phyloP scores from a whole-genome alignment of 2,329 filamentous ascomycete genomes.

The Aspergillus sp. region DNA sequence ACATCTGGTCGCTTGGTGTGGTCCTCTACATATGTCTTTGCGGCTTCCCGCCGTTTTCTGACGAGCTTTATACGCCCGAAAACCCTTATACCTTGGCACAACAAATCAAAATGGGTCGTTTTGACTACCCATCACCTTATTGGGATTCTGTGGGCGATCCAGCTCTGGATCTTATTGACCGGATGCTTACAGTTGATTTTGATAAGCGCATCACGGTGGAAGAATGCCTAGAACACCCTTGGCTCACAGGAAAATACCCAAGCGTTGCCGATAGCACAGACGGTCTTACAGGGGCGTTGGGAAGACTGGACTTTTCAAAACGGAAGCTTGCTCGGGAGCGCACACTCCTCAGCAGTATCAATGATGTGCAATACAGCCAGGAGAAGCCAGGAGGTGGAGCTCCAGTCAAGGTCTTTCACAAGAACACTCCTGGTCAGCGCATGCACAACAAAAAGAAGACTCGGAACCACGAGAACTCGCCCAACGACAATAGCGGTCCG shows the following conservation, averaged over 20 bases:
- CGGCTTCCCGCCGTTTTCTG: conserved; percentile 95
- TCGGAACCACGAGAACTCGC: conserved; percentile 61
- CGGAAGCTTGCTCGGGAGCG: conserved; percentile 81
- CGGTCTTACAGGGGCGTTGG: conserved; percentile 85
- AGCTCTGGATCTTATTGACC: conserved; percentile 90
- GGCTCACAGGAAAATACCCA: conserved; percentile 69
- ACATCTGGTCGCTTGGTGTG: conserved; percentile 96
- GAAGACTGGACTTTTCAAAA: conserved; percentile 78
- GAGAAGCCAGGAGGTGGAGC: conserved; percentile 61
- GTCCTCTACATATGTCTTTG: conserved; percentile 97
- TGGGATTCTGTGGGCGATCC: conserved; percentile 89
- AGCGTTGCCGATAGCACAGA: conserved; percentile 85
- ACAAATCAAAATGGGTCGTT: conserved; percentile 86
- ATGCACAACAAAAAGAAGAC: conserved; percentile 47
- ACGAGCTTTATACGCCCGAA: conserved; percentile 80
- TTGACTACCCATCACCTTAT: conserved; percentile 95
- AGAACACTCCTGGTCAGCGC: conserved; percentile 63
- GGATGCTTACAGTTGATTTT: conserved; percentile 88
- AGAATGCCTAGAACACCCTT: conserved; percentile 87
- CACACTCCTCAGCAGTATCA: conserved; percentile 81
- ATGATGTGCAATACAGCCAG: conserved; percentile 69
- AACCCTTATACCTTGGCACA: conserved; percentile 86
- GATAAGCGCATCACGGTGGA: conserved; percentile 85
- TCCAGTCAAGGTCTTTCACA: conserved; percentile 74
- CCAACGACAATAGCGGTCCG: conserved; percentile 68